A percentile compares a stretch with the other conserved stretches of the same genome.
Conservation (phyloP, 345 rosid species). For the Populus alba region DNA sequence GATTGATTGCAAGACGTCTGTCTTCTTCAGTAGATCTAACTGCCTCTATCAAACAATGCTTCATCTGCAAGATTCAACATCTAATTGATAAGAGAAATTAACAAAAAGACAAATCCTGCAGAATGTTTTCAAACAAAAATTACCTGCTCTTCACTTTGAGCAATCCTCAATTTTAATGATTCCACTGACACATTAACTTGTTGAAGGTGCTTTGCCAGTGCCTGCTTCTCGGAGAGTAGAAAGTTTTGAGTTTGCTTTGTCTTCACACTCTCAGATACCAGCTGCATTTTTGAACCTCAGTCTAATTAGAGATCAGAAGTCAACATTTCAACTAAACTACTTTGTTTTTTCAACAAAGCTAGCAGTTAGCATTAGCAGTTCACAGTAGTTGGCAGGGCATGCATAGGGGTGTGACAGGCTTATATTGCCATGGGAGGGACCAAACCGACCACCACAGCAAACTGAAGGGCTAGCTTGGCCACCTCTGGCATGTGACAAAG, state of each 20-base stretch:
- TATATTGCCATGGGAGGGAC: not conserved
- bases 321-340: no score
- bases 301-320: not conserved
- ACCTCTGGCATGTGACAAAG: not conserved
- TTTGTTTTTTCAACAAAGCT: not conserved
- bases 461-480: not conserved
- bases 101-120: not conserved
- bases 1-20: slow-evolving; percentile 53
- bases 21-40: slow-evolving; percentile 64
- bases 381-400: not conserved
- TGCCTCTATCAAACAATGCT: slow-evolving; percentile 61
- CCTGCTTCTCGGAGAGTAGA: slow-evolving; percentile 77
- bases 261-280: slow-evolving; percentile 97
- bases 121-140: not conserved
- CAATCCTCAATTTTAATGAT: slow-evolving; percentile 56
- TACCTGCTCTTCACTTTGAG: slow-evolving; percentile 76
- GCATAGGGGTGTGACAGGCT: not conserved
- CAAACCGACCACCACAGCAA: not conserved
- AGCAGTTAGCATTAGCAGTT: not conserved
- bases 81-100: not conserved
- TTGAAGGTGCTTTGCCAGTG: slow-evolving; percentile 66
- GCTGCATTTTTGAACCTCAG: slow-evolving; percentile 43
- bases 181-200: slow-evolving; percentile 59
- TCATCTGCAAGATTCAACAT: slow-evolving; percentile 57
- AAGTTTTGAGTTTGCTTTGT: slow-evolving; percentile 65